Conservation (phyloP, 1,139 yeast genomes). For the Candida albicans region DNA sequence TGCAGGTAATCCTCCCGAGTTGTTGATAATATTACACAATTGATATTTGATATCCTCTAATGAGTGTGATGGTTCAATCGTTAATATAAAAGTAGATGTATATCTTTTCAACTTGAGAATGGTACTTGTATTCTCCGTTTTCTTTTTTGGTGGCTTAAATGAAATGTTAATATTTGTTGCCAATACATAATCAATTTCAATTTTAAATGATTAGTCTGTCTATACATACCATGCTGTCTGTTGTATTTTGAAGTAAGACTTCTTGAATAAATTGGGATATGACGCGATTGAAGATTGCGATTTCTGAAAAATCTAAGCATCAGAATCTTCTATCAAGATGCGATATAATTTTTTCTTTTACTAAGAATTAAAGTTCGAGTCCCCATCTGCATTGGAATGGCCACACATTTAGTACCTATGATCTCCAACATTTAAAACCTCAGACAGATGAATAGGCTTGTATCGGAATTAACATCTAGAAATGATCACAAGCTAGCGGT, state of each 20-base stretch:
- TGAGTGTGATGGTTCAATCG: constrained; percentile 26
- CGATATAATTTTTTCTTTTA: too few relatives aligned
- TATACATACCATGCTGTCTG: constrained; percentile 9
- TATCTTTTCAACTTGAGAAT: constrained; percentile 46
- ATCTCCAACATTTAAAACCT: too few relatives aligned
- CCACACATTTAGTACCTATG: too few relatives aligned
- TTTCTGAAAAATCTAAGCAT: too few relatives aligned
- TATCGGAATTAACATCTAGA: background rate
- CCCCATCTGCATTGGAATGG: too few relatives aligned
- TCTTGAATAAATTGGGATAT: too few relatives aligned
- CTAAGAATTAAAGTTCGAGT: too few relatives aligned
- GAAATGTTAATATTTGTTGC: constrained; percentile 17
- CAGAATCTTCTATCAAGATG: too few relatives aligned
- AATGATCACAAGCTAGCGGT: constrained; percentile 9
- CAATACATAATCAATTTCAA: background rate
- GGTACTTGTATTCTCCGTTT: constrained; percentile 21
- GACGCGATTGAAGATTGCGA: too few relatives aligned
- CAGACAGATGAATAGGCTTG: constrained; percentile 2
- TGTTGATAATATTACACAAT: constrained; percentile 39
- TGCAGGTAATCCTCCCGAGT: constrained; percentile 46
- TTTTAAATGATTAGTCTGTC: too few relatives aligned
- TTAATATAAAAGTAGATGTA: constrained; percentile 45
- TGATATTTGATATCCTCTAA: constrained; percentile 29
- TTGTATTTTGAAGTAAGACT: background rate
- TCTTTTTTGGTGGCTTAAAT: constrained; percentile 33